Evolutionary conservation across 805 yeast genomes (phyloP).

Genomic region (Blastobotrys attinorum): DNA sequence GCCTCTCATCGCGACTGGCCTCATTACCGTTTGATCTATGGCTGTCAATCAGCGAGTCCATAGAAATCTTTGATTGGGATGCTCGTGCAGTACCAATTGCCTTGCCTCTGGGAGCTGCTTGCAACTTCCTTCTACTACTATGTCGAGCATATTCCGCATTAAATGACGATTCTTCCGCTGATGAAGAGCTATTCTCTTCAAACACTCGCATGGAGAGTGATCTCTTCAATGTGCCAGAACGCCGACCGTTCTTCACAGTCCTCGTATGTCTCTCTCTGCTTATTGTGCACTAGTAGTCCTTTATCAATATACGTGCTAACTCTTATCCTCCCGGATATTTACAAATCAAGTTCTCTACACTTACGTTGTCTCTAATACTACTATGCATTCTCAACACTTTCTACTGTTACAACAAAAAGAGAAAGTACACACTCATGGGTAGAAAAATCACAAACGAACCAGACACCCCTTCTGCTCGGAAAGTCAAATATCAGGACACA

Average conservation of each 20-base stretch:
- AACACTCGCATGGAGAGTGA: not conserved
- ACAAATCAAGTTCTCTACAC: constrained; percentile 1
- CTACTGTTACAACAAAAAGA: constrained; percentile 10
- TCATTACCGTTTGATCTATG: constrained; percentile 22
- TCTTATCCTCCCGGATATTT: too few relatives aligned
- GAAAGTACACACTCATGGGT: constrained; percentile 19
- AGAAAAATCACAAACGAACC: constrained; percentile 16
- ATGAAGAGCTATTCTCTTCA: constrained; percentile 6
- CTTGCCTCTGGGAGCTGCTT: constrained; percentile 15
- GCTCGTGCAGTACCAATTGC: constrained; percentile 15
- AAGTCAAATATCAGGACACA: constrained; percentile 7
- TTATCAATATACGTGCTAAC: too few relatives aligned
- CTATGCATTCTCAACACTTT: constrained; percentile 12
- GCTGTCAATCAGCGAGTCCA: constrained; percentile 21
- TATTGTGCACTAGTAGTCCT: not conserved
- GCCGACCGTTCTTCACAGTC: constrained; percentile 7
- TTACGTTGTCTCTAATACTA: constrained; percentile 7
- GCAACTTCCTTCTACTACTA: constrained; percentile 16
- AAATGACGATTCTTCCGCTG: constrained; percentile 2
- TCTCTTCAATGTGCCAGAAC: not conserved
- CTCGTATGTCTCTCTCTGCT: not conserved
- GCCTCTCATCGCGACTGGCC: constrained; percentile 6
- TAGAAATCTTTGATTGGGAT: constrained; percentile 27
- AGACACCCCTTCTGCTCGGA: constrained; percentile 21
- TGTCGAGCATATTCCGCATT: constrained; percentile 9